Base-by-base conservation (phyloP, 2,329 filamentous ascomycete genomes). In the Diaporthe humulicola region DNA sequence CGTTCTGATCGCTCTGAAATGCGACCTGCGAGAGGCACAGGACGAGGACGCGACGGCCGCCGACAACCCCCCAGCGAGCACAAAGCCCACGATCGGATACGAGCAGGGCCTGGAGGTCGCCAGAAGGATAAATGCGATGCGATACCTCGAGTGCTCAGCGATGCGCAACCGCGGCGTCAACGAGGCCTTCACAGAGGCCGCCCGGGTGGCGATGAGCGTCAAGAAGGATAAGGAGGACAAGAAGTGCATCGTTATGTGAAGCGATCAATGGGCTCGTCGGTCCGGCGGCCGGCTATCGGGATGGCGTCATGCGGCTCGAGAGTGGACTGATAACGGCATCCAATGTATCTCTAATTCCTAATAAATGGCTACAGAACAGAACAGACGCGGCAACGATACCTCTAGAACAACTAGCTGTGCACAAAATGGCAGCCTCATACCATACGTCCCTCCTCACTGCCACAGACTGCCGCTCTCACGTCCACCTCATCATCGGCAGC, bases 91-190 rank as follows among this genome's bases (percentile, higher is more conserved):
- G 86, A 98, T 98, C 83, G 93, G 93, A 81, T 98, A 98, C 86
- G 94, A 98, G 81, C 92, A 97, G 81, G 96, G 96, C 3, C 89
- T 98, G 70, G 95, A 96, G 77, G 96, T 98, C 56, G 96, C 96
- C 52, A 92, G 96, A 82, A 93, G 94, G 83, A 98, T 98, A 85
- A 94, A 95, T 79, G 97, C 97, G 9, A 89, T 98, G 82, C 92
- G 97, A 82, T 99, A 99, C 84, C 91, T 99, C 73, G 97, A 99
- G 88, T 99, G 97, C 88, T 98, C 97, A 50, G 97, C 97, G 74
- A 98, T 98, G 92, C 93, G 96, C 86, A 99, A 99, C 85, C 92
- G 97, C 69, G 97, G 97, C 76, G 97, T 99, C 81, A 98, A 98
- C 85, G 97, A 99, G 85, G 97, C 97, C 57, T 99, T 99, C 82